Percentiles rank a stretch among this genome's conserved stretches.
Evolutionary conservation across 2,329 filamentous ascomycete species (phyloP).

Genomic region (Aspergillus uvarum): DNA sequence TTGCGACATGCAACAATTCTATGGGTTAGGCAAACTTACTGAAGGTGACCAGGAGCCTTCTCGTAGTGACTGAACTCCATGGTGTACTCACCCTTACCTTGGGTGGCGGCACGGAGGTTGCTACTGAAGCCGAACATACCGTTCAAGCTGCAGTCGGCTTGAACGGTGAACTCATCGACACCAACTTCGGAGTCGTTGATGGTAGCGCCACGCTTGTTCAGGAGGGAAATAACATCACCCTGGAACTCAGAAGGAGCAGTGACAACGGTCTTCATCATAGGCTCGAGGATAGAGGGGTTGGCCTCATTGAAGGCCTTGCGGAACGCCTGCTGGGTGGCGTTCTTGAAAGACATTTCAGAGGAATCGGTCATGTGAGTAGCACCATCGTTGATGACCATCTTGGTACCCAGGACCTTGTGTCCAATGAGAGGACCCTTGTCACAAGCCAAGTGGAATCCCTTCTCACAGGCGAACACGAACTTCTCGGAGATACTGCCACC

Average conservation of each 20-base stretch:
- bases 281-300: slow-evolving; percentile 82
- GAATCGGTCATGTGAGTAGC: slow-evolving; percentile 98
- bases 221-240: slow-evolving; percentile 85
- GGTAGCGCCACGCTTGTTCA: slow-evolving; percentile 95
- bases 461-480: slow-evolving; percentile 89
- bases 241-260: slow-evolving; percentile 97
- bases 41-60: slow-evolving; percentile 79
- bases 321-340: slow-evolving; percentile 94
- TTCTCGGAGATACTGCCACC: slow-evolving; percentile 94
- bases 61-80: slow-evolving; percentile 99
- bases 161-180: slow-evolving; percentile 87
- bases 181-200: slow-evolving; percentile 96
- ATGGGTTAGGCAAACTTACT: slow-evolving; percentile 59
- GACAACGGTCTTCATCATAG: slow-evolving; percentile 96
- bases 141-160: slow-evolving; percentile 89
- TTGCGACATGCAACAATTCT: not conserved
- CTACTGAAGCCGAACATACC: slow-evolving; percentile 97
- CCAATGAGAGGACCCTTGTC: slow-evolving; percentile 87
- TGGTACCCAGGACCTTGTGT: slow-evolving; percentile 84
- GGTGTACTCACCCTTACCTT: slow-evolving; percentile 96
- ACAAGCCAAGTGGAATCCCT: slow-evolving; percentile 83
- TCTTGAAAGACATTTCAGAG: slow-evolving; percentile 93
- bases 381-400: slow-evolving; percentile 93
- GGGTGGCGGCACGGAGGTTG: slow-evolving; percentile 85
- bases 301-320: slow-evolving; percentile 84